Conservation (phyloP, 2,329 filamentous ascomycete genomes). For the Colletotrichum incanum region DNA sequence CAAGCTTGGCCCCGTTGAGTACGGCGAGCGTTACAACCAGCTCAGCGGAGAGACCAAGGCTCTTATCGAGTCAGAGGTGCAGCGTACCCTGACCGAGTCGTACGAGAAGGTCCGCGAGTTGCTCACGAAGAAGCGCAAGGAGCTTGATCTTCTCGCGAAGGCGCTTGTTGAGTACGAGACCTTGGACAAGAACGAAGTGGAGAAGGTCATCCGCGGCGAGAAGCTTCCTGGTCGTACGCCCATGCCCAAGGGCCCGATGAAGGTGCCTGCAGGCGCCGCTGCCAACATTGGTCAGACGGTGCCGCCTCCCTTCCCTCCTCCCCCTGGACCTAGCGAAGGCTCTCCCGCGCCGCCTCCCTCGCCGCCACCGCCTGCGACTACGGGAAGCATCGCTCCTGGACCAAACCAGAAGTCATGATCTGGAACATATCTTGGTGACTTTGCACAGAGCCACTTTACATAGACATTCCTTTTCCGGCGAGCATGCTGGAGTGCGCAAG, state of each 20-base stretch:
- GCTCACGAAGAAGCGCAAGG: constrained; percentile 81
- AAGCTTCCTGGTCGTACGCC: constrained; percentile 80
- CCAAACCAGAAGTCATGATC: constrained; percentile 35
- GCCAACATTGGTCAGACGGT: constrained; percentile 27
- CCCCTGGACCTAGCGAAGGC: constrained; percentile 28
- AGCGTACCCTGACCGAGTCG: constrained; percentile 86
- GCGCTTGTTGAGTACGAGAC: constrained; percentile 97
- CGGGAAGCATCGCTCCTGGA: constrained; percentile 19
- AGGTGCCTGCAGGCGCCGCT: constrained; percentile 49
- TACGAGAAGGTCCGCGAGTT: constrained; percentile 81
- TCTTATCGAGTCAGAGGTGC: constrained; percentile 90
- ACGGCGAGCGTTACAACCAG: constrained; percentile 83
- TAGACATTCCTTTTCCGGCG: constrained; percentile 9
- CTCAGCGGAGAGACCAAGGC: constrained; percentile 90
- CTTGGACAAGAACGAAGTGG: constrained; percentile 88
- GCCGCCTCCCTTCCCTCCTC: constrained; percentile 35
- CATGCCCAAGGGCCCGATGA: constrained; percentile 69
- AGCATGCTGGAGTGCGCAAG: constrained; percentile 26
- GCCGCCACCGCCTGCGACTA: constrained; percentile 39
- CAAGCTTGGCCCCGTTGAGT: constrained; percentile 90
- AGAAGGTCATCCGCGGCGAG: constrained; percentile 90
- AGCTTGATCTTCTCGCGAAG: constrained; percentile 89
- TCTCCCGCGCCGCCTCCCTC: constrained; percentile 31
- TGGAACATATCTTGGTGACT: not conserved
- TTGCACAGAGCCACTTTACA: not conserved